Percentiles rank a stretch among this genome's conserved stretches.
Conservation (phyloP, 1,139 yeast species). For the Yamadazyma oceani region DNA sequence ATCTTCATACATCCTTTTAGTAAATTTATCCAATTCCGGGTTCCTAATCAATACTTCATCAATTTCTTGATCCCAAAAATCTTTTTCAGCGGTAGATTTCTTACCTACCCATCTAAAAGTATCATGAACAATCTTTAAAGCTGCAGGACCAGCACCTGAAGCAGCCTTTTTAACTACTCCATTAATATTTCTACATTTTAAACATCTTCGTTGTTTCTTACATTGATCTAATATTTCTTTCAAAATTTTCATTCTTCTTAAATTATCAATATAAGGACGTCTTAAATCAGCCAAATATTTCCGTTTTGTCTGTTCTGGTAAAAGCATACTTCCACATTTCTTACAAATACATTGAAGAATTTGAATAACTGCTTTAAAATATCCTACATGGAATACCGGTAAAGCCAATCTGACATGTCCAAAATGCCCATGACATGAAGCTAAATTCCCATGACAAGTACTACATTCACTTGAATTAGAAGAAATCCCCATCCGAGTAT, state of each 20-base stretch:
- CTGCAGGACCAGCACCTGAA: slow-evolving; percentile 86
- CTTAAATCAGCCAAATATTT: slow-evolving; percentile 73
- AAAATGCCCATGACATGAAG: slow-evolving; percentile 97
- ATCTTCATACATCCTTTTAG: slow-evolving; percentile 88
- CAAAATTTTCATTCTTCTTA: slow-evolving; percentile 85
- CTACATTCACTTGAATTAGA: slow-evolving; percentile 80
- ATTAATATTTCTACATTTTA: slow-evolving; percentile 81
- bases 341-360: slow-evolving; percentile 92
- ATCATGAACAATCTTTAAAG: slow-evolving; percentile 92
- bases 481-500: slow-evolving; percentile 91
- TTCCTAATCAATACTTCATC: slow-evolving; percentile 65
- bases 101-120: slow-evolving; percentile 96
- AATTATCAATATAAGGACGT: slow-evolving; percentile 85
- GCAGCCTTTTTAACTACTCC: slow-evolving; percentile 99
- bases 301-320: slow-evolving; percentile 72
- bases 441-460: slow-evolving; percentile 90
- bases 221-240: slow-evolving; percentile 87
- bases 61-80: slow-evolving; percentile 83
- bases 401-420: slow-evolving; percentile 91
- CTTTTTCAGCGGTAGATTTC: slow-evolving; percentile 81
- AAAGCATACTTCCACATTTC: slow-evolving; percentile 74
- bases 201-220: slow-evolving; percentile 90
- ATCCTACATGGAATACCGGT: slow-evolving; percentile 97
- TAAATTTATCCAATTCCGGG: slow-evolving; percentile 88
- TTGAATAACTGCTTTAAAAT: slow-evolving; percentile 86